phyloP scores from a whole-genome alignment of 2,329 filamentous ascomycete genomes.

The Aaosphaeria pasadenensis region DNA sequence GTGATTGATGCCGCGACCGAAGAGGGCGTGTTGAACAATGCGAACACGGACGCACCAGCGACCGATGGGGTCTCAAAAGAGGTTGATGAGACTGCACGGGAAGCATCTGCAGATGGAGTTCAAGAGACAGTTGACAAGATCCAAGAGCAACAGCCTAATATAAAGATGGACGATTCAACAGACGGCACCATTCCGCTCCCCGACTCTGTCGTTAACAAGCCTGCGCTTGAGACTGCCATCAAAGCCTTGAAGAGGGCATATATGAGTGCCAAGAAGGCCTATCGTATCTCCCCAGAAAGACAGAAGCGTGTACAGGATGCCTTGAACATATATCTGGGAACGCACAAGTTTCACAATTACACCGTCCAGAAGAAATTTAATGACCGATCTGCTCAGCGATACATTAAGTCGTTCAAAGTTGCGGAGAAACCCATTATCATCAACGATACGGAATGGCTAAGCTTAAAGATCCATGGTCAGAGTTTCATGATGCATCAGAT shows the following conservation, averaged over 20 bases:
- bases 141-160: constrained; percentile 20
- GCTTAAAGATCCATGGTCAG: constrained; percentile 92
- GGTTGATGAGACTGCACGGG: constrained; percentile 5
- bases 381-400: constrained; percentile 82
- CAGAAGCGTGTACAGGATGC: constrained; percentile 72
- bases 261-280: constrained; percentile 75
- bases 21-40: not conserved
- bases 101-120: constrained; percentile 10
- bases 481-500: constrained; percentile 99
- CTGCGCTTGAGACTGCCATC: constrained; percentile 8
- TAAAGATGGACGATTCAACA: constrained; percentile 23
- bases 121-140: constrained; percentile 21
- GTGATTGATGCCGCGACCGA: constrained; percentile 31
- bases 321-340: constrained; percentile 75
- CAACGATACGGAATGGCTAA: constrained; percentile 91
- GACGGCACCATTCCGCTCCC: constrained; percentile 29
- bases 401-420: constrained; percentile 88
- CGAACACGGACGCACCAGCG: not conserved
- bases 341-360: constrained; percentile 95
- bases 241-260: constrained; percentile 65
- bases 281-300: constrained; percentile 73
- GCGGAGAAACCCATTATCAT: constrained; percentile 68
- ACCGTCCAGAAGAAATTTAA: constrained; percentile 81
- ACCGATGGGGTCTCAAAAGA: not conserved
- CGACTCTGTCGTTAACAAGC: constrained; percentile 9